Evolutionary conservation across 228 moss, liverwort and hornwort species (phyloP).

Genomic region (Sphagnum magellanicum): DNA sequence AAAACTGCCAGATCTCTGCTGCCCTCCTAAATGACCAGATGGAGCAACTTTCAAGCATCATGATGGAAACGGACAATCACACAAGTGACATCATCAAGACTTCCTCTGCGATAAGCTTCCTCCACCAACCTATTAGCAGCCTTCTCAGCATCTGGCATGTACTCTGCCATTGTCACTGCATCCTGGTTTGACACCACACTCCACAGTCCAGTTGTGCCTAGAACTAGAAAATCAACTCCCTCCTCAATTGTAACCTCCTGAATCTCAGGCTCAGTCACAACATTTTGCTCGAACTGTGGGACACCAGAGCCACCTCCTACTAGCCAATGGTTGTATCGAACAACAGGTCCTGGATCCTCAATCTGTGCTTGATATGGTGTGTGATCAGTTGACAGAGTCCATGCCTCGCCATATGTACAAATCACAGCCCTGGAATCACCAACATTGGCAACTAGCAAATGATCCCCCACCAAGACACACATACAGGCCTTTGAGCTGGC

Average conservation of each 20-base stretch:
- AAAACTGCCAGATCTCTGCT: no score
- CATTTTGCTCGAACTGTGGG: constrained; percentile 30
- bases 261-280: constrained; percentile 53
- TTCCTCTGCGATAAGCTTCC: constrained; percentile 3
- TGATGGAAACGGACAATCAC: constrained; percentile 49
- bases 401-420: constrained; percentile 2
- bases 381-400: constrained; percentile 48
- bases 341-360: constrained; percentile 49
- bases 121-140: constrained; percentile 36
- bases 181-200: constrained; percentile 89
- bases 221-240: constrained; percentile 77
- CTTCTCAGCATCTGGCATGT: constrained; percentile 33
- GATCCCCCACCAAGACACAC: no score
- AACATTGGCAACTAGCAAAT: no score
- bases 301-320: constrained; percentile 52
- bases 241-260: constrained; percentile 58
- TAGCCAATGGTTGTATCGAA: constrained; percentile 21
- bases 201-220: constrained; percentile 92
- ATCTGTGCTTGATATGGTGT: constrained; percentile 45
- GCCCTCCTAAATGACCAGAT: no score
- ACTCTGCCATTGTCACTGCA: constrained; percentile 33
- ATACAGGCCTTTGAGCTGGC: no score
- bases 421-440: no score
- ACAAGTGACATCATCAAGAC: background rate
- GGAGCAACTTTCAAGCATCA: background rate